Percentiles rank a stretch among this genome's conserved stretches.
Evolutionary conservation across 352 stramenopile genomes (phyloP).

Genomic region (Aphanomyces invadans): DNA sequence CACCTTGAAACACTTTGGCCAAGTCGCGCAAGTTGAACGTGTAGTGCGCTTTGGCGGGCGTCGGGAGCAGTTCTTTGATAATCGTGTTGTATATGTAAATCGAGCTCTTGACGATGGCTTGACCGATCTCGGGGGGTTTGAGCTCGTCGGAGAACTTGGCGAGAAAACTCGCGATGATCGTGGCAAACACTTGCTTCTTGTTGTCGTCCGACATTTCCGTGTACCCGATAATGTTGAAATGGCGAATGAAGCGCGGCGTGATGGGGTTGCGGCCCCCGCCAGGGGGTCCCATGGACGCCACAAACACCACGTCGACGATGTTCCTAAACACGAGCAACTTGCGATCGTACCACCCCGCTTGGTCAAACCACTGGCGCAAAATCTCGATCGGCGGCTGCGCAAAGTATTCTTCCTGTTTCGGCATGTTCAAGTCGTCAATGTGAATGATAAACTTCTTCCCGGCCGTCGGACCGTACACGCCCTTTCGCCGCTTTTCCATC

Average conservation of each 20-base stretch:
- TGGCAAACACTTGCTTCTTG: slow-evolving; percentile 76
- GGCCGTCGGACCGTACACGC: slow-evolving; percentile 86
- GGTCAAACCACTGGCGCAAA: slow-evolving; percentile 91
- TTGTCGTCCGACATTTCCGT: slow-evolving; percentile 78
- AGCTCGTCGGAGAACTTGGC: slow-evolving; percentile 62
- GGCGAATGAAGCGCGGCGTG: slow-evolving; percentile 63
- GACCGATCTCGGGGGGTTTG: slow-evolving; percentile 40
- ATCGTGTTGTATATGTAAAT: slow-evolving; percentile 83
- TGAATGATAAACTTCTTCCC: slow-evolving; percentile 91
- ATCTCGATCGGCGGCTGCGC: slow-evolving; percentile 94
- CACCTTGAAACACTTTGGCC: slow-evolving; percentile 78
- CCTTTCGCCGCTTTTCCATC: slow-evolving; percentile 90
- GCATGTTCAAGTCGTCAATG: slow-evolving; percentile 95
- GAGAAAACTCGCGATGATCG: slow-evolving; percentile 70
- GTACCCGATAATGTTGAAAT: slow-evolving; percentile 84
- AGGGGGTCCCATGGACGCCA: slow-evolving; percentile 76
- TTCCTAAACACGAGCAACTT: slow-evolving; percentile 87
- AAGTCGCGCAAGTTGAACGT: slow-evolving; percentile 86
- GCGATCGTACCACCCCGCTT: slow-evolving; percentile 92
- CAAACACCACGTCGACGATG: slow-evolving; percentile 86
- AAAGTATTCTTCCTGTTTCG: slow-evolving; percentile 90
- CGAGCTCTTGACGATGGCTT: slow-evolving; percentile 56
- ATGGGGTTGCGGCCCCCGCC: slow-evolving; percentile 74
- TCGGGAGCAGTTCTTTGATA: slow-evolving; percentile 68
- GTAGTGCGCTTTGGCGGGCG: slow-evolving; percentile 79